Base-by-base conservation (phyloP, 768 basidiomycete species). In the Tricholoma matsutake region DNA sequence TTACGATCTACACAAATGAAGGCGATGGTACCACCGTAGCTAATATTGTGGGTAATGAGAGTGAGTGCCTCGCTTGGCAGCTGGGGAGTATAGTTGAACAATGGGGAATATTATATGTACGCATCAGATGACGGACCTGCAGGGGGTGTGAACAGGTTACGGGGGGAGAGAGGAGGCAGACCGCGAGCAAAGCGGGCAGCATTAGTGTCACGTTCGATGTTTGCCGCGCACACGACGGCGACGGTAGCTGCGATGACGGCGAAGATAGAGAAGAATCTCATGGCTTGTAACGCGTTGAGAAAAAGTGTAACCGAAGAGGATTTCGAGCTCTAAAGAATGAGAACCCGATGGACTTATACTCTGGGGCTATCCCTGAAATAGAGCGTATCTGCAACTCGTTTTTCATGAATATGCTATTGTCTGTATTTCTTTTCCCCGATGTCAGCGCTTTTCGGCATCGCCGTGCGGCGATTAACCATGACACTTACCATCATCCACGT, bases 101-200 rank as follows among this genome's bases (percentile, higher is more conserved):
- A 28, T 25, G 25, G 3, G 47, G 10, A 11, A 11, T 28, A 51
- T 29, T 20, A 11, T 6, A 53, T 2, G 28, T 28, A 16, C 0
- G 60, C 16, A 10, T 11, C 34, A 6, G 11, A 4, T 2, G 6
- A 74, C 75, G 53, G 60, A 81, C 81, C 57, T 8, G 20, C 62
- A 10, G 71, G 66, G 13, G 71, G 72, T 0, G 78, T 75, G 1
- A 61, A 75, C 29, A 78, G 72, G 29, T 76, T 76, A 0, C 65
- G 64, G n/a, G 85, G 85, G 1, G 81, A 71, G 1, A 76, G 68
- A 14, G 83, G 85, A 31, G 76, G 68, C 4, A 86, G 70, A 8
- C 86, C 84, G 18, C 82, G 83, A 58, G 83, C 65, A 62, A 87
- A 61, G 41, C 86, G 83, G 11, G 78, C 62, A 0, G 78, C 85